A percentile compares a stretch with the other conserved stretches of the same genome.
Evolutionary conservation across 164 flowering plant genomes (phyloP).

Genomic region (Dillenia turbinata): DNA sequence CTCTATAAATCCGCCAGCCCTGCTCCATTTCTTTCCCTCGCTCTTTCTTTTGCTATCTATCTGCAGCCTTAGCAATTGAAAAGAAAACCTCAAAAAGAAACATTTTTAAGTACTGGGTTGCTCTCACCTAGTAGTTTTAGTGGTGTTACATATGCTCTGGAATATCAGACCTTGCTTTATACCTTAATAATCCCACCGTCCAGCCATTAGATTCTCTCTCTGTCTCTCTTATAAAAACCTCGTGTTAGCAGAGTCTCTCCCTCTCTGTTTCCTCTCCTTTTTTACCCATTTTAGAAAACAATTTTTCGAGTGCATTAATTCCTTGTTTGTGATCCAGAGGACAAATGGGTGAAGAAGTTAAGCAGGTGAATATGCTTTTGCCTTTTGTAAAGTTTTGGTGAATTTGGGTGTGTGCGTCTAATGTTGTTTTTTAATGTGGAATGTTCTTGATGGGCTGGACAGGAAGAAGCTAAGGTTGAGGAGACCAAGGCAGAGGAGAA

Average conservation of each 20-base stretch:
- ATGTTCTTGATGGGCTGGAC: background rate
- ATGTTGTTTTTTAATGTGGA: background rate
- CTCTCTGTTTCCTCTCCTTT: constrained; percentile 8
- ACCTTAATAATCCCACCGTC: constrained; percentile 25
- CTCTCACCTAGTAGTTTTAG: constrained; percentile 18
- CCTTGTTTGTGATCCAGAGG: background rate
- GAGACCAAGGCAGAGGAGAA: constrained; percentile 35
- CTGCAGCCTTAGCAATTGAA: constrained; percentile 17
- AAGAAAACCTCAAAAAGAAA: constrained; percentile 18
- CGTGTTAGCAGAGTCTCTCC: constrained; percentile 11
- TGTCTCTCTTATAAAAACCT: constrained; percentile 9
- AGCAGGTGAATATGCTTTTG: constrained; percentile 30
- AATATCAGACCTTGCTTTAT: constrained; percentile 28
- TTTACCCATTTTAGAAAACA: constrained; percentile 1
- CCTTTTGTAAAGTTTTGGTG: background rate
- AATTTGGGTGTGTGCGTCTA: background rate
- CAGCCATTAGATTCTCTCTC: constrained; percentile 8
- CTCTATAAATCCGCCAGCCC: constrained; percentile 29
- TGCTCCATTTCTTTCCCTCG: constrained; percentile 14
- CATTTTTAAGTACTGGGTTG: constrained; percentile 13
- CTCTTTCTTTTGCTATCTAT: constrained; percentile 7
- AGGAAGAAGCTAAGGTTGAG: constrained; percentile 31
- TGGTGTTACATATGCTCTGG: constrained; percentile 58
- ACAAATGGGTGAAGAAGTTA: constrained; percentile 70
- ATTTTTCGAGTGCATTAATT: background rate